Evolutionary conservation across 2,329 filamentous ascomycete species (phyloP).

Genomic region (Tympanopsis confertula): DNA sequence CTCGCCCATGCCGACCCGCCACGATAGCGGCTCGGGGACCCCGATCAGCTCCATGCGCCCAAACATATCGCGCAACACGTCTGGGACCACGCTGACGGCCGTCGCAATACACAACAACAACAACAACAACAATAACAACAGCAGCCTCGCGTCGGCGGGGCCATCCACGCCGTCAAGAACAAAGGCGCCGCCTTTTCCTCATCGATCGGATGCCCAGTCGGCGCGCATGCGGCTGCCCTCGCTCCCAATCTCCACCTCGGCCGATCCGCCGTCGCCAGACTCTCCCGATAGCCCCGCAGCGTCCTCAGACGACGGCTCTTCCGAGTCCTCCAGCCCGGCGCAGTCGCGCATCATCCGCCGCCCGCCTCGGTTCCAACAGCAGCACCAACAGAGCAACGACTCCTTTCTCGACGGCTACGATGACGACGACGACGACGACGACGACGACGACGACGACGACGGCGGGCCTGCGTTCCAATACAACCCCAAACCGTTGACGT

Average conservation of each 20-base stretch:
- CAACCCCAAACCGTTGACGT: conserved; percentile 14
- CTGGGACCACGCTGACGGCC: conserved; percentile 25
- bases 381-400: conserved; percentile 16
- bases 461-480: conserved; percentile 36
- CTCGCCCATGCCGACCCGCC: conserved; percentile 36
- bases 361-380: conserved; percentile 36
- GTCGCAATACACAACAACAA: conserved; percentile 20
- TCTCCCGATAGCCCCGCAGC: conserved; percentile 19
- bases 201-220: conserved; percentile 6
- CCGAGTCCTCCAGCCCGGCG: conserved; percentile 32
- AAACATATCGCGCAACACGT: conserved; percentile 33
- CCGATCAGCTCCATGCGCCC: conserved; percentile 30
- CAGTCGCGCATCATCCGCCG: conserved; percentile 49
- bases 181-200: conserved; percentile 6
- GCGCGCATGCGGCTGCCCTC: conserved; percentile 32
- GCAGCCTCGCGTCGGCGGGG: conserved; percentile 16
- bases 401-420: conserved; percentile 26
- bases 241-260: conserved; percentile 21
- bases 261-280: conserved; percentile 17
- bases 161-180: conserved; percentile 5
- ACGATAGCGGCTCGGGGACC: conserved; percentile 28
- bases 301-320: conserved; percentile 19
- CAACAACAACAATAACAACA: conserved; percentile 18
- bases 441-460: conserved; percentile 27
- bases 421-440: conserved; percentile 20